Conservation (phyloP, 2,329 filamentous ascomycete species). For the Neocatenulostroma microsporum region DNA sequence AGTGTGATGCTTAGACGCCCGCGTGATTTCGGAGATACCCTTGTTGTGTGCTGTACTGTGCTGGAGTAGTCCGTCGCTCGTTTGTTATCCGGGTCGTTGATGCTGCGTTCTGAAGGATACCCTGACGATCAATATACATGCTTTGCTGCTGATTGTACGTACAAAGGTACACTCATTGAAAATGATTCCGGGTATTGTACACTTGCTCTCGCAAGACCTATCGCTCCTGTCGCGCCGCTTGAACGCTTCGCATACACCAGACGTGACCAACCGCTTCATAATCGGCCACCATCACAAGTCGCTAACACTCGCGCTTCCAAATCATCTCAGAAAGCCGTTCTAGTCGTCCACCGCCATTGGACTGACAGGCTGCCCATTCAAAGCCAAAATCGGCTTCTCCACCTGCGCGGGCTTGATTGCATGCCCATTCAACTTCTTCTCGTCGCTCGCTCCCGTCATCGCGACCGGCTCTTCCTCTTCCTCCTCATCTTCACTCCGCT, state of each 20-base stretch:
- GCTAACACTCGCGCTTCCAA: not conserved
- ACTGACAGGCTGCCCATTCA: conserved; percentile 2
- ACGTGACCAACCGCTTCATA: too few species aligned
- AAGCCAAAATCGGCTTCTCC: not conserved
- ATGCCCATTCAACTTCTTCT: not conserved
- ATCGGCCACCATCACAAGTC: not conserved
- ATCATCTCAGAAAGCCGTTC: not conserved
- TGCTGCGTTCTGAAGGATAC: too few species aligned
- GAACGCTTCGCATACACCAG: not conserved
- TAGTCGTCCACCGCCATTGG: conserved; percentile 1
- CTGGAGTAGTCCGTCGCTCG: not conserved
- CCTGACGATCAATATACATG: too few species aligned
- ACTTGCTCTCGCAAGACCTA: not conserved
- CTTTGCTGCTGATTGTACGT: too few species aligned
- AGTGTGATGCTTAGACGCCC: not conserved
- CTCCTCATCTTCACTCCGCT: conserved; percentile 65
- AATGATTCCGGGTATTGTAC: not conserved
- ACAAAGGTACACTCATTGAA: not conserved
- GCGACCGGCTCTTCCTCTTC: conserved; percentile 36
- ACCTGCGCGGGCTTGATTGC: too few species aligned
- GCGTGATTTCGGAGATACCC: not conserved
- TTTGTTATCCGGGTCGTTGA: not conserved
- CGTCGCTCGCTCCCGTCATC: conserved; percentile 1
- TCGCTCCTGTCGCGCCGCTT: not conserved
- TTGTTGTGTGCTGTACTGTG: not conserved